Evolutionary conservation across 2,329 filamentous ascomycete species (phyloP).

Genomic region (Coniella vitis): DNA sequence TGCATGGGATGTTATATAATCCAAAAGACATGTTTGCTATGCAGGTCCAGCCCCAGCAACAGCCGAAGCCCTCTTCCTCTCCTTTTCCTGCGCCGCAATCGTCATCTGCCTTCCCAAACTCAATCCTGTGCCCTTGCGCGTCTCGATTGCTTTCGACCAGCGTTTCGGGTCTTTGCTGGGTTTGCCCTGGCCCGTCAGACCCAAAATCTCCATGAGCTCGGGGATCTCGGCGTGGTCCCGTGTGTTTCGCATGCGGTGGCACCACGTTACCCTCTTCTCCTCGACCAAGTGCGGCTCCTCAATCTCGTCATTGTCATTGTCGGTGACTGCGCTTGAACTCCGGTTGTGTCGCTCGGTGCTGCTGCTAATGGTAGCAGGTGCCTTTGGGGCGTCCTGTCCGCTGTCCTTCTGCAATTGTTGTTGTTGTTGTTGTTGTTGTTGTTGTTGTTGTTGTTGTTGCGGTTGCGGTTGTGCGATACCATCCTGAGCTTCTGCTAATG

Average conservation of each 20-base stretch:
- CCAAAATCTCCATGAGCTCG: slow-evolving; percentile 57
- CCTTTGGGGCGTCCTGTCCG: no score
- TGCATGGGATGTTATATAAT: no score
- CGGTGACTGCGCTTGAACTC: slow-evolving; percentile 16
- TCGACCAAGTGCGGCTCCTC: slow-evolving; percentile 29
- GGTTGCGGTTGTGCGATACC: background rate
- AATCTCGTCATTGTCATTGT: slow-evolving; percentile 18
- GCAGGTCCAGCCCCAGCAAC: no score
- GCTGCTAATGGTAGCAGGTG: no score
- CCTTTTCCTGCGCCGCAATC: slow-evolving; percentile 8
- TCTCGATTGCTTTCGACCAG: slow-evolving; percentile 39
- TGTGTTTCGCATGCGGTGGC: slow-evolving; percentile 73
- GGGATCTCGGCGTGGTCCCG: slow-evolving; percentile 69
- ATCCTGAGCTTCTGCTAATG: slow-evolving; percentile 6
- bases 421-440: background rate
- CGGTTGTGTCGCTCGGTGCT: slow-evolving; percentile 7
- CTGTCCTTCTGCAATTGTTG: no score
- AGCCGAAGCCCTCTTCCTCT: background rate
- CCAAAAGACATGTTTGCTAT: no score
- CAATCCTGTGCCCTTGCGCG: slow-evolving; percentile 47
- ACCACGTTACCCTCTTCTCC: slow-evolving; percentile 66
- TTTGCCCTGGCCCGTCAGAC: slow-evolving; percentile 39
- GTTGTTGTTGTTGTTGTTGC: background rate
- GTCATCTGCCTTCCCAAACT: slow-evolving; percentile 37
- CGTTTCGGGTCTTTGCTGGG: slow-evolving; percentile 33